Evolutionary conservation across 1,139 yeast genomes (phyloP).

Genomic region (Kazachstania sp.): DNA sequence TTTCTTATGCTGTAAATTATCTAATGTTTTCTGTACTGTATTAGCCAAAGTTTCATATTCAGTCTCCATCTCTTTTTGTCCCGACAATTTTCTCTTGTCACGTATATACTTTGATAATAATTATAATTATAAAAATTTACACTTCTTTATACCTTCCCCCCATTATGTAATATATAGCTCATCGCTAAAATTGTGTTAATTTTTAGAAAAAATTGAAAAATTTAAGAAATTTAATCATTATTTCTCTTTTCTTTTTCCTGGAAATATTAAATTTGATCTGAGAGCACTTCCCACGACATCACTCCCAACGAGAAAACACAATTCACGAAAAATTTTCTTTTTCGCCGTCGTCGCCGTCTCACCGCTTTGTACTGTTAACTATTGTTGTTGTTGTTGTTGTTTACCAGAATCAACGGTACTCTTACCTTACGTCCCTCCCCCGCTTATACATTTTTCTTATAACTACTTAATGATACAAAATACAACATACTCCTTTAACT

Average conservation of each 20-base stretch:
- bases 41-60: slow-evolving; percentile 9
- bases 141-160: too few species aligned
- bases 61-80: slow-evolving; percentile 5
- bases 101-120: neutral
- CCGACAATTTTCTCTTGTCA: neutral
- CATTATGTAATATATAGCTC: neutral
- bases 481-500: too few species aligned
- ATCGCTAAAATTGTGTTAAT: neutral
- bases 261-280: too few species aligned
- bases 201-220: neutral
- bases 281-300: neutral
- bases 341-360: neutral
- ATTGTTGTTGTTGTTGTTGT: too few species aligned
- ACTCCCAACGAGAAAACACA: neutral
- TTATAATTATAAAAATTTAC: neutral
- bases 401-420: too few species aligned
- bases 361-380: too few species aligned
- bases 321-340: neutral
- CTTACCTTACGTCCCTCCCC: too few species aligned
- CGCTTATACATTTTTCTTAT: too few species aligned
- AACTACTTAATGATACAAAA: too few species aligned
- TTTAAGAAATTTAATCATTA: neutral
- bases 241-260: neutral
- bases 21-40: slow-evolving; percentile 25
- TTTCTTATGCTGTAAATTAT: slow-evolving; percentile 24